These are phyloP conservation scores for Sugiyamaella marilandica DNA, from an alignment of 805 yeast genomes.

Conservation along the genomic window DNA sequence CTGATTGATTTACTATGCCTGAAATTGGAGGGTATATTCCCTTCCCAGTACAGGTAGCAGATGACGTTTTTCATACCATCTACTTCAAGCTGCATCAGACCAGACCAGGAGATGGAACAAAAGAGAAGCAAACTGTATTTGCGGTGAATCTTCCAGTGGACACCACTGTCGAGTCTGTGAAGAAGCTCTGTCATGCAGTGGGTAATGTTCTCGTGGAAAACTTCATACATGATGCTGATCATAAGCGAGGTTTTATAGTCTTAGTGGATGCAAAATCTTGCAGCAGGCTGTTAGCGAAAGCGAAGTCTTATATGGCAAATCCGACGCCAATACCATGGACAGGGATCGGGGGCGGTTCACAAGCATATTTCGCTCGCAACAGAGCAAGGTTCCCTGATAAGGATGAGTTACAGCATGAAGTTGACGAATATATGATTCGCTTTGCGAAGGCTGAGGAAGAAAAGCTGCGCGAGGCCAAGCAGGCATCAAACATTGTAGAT, in stretches of 20 bases:
- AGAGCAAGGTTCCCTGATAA: conserved; percentile 38
- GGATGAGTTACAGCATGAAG: conserved; percentile 48
- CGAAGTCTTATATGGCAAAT: conserved; percentile 45
- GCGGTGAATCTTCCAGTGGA: conserved; percentile 69
- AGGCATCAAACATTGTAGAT: conserved; percentile 55
- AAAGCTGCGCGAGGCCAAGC: conserved; percentile 22
- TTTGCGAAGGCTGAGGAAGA: conserved; percentile 69
- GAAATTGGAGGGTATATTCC: conserved; percentile 23
- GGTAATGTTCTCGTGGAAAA: conserved; percentile 40
- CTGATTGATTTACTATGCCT: neutral
- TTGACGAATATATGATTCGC: conserved; percentile 55
- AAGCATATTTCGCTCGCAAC: conserved; percentile 36
- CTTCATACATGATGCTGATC: conserved; percentile 28
- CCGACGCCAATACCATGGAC: conserved; percentile 27
- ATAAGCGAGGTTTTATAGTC: conserved; percentile 54
- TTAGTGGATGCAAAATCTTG: conserved; percentile 69
- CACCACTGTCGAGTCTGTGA: conserved; percentile 49
- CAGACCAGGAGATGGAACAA: conserved; percentile 27
- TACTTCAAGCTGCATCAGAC: conserved; percentile 30
- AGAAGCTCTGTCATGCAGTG: conserved; percentile 48
- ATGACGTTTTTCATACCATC: conserved; percentile 17
- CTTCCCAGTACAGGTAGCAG: conserved; percentile 20
- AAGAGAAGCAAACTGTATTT: conserved; percentile 46
- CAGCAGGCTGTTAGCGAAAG: conserved; percentile 57
- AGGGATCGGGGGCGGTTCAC: conserved; percentile 40